Conservation (phyloP, 2,329 filamentous ascomycete species). For the Fusarium lyarnte region DNA sequence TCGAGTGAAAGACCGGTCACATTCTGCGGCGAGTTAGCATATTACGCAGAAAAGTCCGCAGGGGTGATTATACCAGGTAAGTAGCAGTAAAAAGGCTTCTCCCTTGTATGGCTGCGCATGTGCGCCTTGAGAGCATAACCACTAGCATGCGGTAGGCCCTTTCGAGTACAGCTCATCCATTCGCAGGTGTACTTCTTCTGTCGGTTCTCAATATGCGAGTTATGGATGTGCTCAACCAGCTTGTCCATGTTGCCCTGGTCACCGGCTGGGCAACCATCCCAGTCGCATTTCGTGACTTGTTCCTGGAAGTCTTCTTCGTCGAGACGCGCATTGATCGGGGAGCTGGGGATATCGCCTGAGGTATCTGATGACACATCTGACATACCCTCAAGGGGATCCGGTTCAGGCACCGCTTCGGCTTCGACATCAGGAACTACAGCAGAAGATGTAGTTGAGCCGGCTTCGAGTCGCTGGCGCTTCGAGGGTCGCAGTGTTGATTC, state of each 20-base stretch:
- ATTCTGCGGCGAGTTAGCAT: slow-evolving; percentile 69
- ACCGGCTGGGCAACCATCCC: slow-evolving; percentile 77
- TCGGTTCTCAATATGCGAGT: slow-evolving; percentile 90
- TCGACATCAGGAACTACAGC: slow-evolving; percentile 55
- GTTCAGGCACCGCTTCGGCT: slow-evolving; percentile 57
- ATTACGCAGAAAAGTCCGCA: no score
- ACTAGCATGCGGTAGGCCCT: slow-evolving; percentile 91
- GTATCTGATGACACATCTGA: slow-evolving; percentile 90
- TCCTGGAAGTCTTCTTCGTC: slow-evolving; percentile 81
- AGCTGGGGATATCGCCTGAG: slow-evolving; percentile 83
- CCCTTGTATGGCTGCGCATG: slow-evolving; percentile 96
- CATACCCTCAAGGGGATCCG: slow-evolving; percentile 65
- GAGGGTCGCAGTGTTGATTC: slow-evolving; percentile 55
- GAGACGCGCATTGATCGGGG: slow-evolving; percentile 70
- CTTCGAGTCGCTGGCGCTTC: slow-evolving; percentile 59
- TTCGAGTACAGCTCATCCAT: slow-evolving; percentile 89
- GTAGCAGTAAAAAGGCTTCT: slow-evolving; percentile 98
- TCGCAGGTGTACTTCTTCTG: slow-evolving; percentile 99
- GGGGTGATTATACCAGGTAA: slow-evolving; percentile 75
- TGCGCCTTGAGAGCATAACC: slow-evolving; percentile 96
- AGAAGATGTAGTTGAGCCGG: slow-evolving; percentile 57
- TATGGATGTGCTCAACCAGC: slow-evolving; percentile 85
- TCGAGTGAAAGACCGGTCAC: slow-evolving; percentile 94
- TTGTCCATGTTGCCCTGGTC: slow-evolving; percentile 84
- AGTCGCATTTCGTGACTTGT: slow-evolving; percentile 80